These are phyloP conservation scores for Sporothrix mexicana DNA, from an alignment of 2,329 filamentous ascomycete species.

Conservation along the genomic window DNA sequence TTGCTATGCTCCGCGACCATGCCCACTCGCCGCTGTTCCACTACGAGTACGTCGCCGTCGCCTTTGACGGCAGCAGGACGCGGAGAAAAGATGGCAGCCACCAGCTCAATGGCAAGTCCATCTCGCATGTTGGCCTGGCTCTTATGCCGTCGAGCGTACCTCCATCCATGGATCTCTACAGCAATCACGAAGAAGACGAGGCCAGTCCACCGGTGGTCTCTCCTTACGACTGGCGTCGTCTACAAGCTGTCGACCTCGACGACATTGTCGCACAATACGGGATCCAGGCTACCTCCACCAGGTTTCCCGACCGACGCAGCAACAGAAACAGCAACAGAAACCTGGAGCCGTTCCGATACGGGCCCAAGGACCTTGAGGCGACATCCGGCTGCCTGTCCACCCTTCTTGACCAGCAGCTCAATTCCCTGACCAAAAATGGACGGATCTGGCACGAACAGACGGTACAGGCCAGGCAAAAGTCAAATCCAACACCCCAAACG, in stretches of 20 bases:
- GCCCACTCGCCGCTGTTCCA: slow-evolving; percentile 19
- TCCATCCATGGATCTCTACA: not conserved
- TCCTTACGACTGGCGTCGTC: not conserved
- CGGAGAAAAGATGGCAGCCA: not conserved
- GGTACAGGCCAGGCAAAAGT: too few relatives aligned
- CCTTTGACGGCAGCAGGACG: not conserved
- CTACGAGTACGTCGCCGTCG: slow-evolving; percentile 18
- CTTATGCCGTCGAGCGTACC: slow-evolving; percentile 13
- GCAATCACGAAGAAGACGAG: too few relatives aligned
- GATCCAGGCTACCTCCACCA: not conserved
- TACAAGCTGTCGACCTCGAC: not conserved
- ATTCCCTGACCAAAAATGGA: not conserved
- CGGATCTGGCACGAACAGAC: not conserved
- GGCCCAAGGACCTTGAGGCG: not conserved
- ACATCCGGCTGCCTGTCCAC: not conserved
- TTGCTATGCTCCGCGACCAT: slow-evolving; percentile 6
- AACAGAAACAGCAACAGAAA: not conserved
- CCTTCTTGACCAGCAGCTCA: not conserved
- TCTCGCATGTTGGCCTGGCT: not conserved
- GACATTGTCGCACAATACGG: not conserved
- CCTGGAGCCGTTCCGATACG: not conserved
- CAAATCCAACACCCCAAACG: too few relatives aligned
- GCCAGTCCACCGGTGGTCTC: not conserved
- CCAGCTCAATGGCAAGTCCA: not conserved
- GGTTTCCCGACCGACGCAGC: not conserved